A percentile compares a stretch with the other conserved stretches of the same genome.
Evolutionary conservation across 768 basidiomycete species (phyloP).

Genomic region (Termitomyces sp.): DNA sequence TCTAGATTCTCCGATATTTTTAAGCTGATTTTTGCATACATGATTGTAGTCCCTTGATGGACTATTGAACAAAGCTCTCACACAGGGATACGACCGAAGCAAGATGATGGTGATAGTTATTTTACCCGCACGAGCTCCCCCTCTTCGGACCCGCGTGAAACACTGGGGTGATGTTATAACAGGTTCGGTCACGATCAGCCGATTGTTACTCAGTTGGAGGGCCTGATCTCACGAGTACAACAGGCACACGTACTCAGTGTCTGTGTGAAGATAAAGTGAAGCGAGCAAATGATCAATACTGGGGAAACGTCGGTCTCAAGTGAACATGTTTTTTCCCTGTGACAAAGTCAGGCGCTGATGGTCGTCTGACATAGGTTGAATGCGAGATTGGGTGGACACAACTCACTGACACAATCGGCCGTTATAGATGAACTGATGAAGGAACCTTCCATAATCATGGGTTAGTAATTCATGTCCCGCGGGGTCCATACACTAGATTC

Average conservation of each 20-base stretch:
- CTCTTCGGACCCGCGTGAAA: slow-evolving; percentile 43
- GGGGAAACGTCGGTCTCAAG: slow-evolving; percentile 55
- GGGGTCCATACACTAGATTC: not conserved
- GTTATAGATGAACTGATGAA: slow-evolving; percentile 19
- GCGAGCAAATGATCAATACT: slow-evolving; percentile 41
- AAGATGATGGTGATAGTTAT: slow-evolving; percentile 41
- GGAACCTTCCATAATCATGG: slow-evolving; percentile 34
- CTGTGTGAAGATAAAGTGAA: slow-evolving; percentile 29
- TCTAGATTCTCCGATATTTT: not conserved
- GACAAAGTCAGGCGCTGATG: not conserved
- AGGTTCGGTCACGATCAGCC: slow-evolving; percentile 13
- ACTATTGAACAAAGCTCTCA: slow-evolving; percentile 4
- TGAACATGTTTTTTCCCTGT: slow-evolving; percentile 14
- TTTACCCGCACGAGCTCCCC: slow-evolving; percentile 43
- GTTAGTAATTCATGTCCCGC: slow-evolving; percentile 13
- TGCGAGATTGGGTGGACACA: slow-evolving; percentile 47
- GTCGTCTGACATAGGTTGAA: slow-evolving; percentile 35
- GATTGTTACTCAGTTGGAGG: not conserved
- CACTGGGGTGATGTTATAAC: slow-evolving; percentile 44
- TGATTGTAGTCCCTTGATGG: slow-evolving; percentile 1
- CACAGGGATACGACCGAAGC: not conserved
- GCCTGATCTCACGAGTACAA: not conserved
- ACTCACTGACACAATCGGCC: slow-evolving; percentile 28
- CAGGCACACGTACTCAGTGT: slow-evolving; percentile 42
- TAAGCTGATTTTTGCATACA: not conserved